Base-by-base conservation (phyloP, 2,329 filamentous ascomycete genomes). In the Trichoderma koningii region DNA sequence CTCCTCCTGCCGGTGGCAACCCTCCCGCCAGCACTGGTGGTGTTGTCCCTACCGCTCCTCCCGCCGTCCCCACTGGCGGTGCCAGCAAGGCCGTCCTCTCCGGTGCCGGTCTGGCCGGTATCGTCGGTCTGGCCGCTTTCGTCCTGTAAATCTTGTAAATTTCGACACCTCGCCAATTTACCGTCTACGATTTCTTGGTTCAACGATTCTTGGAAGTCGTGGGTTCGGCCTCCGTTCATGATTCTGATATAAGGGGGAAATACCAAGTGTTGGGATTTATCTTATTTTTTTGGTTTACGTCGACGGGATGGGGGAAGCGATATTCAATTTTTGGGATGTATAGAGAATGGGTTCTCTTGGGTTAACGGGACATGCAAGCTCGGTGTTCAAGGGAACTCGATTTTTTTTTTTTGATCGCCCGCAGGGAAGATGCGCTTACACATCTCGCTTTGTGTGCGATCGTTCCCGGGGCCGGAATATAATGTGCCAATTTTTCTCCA, bases 121-220 rank as follows among this genome's bases (percentile, higher is more conserved):
- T 87, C 70, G 79, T 87, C 75, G 86, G 82, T 73, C 75, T 87
- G 67, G 85, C 83, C 73, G 85, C 83, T 75, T 79, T 83, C 76
- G 74, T 82, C 73, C 81, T 87, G 79, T 87, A 86, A 84, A 82
- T 80, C 75, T 74, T 71, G 70, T 69, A 69, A 71, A 64, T 71
- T 69, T 73, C 71, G 71, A 71, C 73, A 71, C 70, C 70, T 76
- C 71, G 70, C 72, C 70, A 60, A 70, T 71, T 71, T 74, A 76
- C 73, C 71, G 74, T 73, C 72, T 73, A 73, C 63, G 63, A 65
- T 50, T 65, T 60, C 63, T 60, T 41, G 76, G 75, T 76, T 73
- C 73, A 73, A 74, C 78, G 77, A 78, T 77, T 75, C 72, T 71
- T 66, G 73, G 75, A 64, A 77, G 76, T 73, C 71, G 74, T 76